These are phyloP conservation scores for Lactifluus echinatus DNA, from an alignment of 768 basidiomycete genomes.

Conservation along the genomic window DNA sequence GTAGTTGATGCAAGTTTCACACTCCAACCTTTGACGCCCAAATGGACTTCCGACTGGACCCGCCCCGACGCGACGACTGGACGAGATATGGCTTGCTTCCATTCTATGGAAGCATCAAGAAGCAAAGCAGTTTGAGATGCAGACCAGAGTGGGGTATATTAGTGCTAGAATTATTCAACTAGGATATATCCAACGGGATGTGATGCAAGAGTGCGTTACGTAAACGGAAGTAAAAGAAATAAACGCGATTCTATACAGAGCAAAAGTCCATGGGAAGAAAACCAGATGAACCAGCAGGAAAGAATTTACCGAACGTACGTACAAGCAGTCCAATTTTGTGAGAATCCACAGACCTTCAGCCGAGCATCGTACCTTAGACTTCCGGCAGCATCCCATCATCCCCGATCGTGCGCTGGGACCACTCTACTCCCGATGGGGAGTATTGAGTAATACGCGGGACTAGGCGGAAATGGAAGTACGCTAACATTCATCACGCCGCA, in stretches of 20 bases:
- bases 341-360: constrained; percentile 7
- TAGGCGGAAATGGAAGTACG: constrained; percentile 13
- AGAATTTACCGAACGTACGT: constrained; percentile 14
- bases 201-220: constrained; percentile 17
- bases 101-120: constrained; percentile 9
- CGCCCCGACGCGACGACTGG: neutral
- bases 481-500: constrained; percentile 12
- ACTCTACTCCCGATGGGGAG: constrained; percentile 15
- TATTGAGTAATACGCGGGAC: constrained; percentile 15
- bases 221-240: constrained; percentile 10
- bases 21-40: constrained; percentile 1
- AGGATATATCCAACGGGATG: constrained; percentile 18
- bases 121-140: constrained; percentile 6
- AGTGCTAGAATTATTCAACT: constrained; percentile 20
- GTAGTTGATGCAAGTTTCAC: neutral
- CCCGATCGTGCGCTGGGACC: constrained; percentile 13
- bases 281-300: neutral
- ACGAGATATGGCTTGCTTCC: constrained; percentile 9
- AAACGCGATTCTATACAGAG: constrained; percentile 15
- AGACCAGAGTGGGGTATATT: constrained; percentile 19
- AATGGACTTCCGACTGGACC: neutral
- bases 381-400: constrained; percentile 15
- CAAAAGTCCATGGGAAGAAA: constrained; percentile 15
- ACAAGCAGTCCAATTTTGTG: constrained; percentile 11
- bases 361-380: constrained; percentile 13